Conservation (phyloP, 2,329 filamentous ascomycete genomes). For the Colletotrichum sp. region DNA sequence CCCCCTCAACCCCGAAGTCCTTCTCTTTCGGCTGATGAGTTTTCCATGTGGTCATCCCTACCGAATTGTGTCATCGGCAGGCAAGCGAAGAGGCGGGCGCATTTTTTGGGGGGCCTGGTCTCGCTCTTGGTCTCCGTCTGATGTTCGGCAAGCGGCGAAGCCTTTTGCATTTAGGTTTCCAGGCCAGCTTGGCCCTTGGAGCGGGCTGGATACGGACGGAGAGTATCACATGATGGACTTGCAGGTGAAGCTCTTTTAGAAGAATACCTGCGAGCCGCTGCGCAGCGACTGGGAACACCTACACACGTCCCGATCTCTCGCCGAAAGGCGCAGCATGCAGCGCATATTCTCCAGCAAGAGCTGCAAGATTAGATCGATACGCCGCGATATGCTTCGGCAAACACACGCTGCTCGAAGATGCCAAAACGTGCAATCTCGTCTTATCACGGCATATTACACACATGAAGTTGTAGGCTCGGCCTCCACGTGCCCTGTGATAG, state of each 20-base stretch:
- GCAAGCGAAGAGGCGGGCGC: background rate
- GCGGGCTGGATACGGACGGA: background rate
- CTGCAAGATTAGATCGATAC: background rate
- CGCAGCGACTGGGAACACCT: background rate
- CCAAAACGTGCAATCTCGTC: background rate
- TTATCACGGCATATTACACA: background rate
- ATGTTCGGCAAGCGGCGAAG: constrained; percentile 11
- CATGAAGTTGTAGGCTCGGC: background rate
- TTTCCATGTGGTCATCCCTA: background rate
- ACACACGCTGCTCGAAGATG: background rate
- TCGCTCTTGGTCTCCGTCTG: background rate
- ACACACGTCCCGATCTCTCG: background rate
- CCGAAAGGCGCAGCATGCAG: background rate
- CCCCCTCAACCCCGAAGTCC: background rate
- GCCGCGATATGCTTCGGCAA: background rate
- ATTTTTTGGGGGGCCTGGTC: background rate
- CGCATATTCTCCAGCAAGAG: background rate
- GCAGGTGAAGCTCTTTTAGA: background rate
- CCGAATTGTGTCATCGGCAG: background rate
- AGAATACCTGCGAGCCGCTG: background rate
- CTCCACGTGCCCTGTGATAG: background rate
- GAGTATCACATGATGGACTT: background rate
- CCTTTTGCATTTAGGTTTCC: background rate
- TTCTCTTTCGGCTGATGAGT: background rate
- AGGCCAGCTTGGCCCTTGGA: background rate